These are phyloP conservation scores for Leccinum variabile DNA, from an alignment of 1,284 basidiomycete species.

Conservation along the genomic window DNA sequence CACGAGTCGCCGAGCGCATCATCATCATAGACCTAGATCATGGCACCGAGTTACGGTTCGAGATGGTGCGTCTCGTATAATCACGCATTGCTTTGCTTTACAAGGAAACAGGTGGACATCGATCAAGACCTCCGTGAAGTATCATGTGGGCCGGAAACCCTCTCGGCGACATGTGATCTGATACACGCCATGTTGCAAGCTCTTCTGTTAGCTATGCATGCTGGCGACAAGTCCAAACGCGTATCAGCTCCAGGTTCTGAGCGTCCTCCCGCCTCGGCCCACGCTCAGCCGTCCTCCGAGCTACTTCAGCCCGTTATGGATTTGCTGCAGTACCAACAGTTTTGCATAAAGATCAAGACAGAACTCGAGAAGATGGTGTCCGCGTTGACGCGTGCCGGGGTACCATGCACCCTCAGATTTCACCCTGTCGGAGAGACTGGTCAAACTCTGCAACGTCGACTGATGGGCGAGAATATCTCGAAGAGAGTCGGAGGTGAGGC, in stretches of 20 bases:
- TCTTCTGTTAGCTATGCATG: constrained; percentile 65
- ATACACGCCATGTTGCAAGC: constrained; percentile 63
- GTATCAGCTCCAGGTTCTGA: constrained; percentile 40
- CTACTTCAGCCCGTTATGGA: constrained; percentile 72
- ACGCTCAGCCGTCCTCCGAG: constrained; percentile 33
- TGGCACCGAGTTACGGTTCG: constrained; percentile 65
- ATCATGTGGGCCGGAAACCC: constrained; percentile 12
- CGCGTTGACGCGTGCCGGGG: constrained; percentile 53
- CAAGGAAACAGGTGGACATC: constrained; percentile 34
- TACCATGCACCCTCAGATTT: constrained; percentile 59
- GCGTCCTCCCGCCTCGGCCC: constrained; percentile 9
- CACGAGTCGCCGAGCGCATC: constrained; percentile 71
- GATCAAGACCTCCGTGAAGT: constrained; percentile 19
- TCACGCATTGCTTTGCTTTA: constrained; percentile 12
- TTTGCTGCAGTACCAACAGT: constrained; percentile 71
- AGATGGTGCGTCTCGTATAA: constrained; percentile 27
- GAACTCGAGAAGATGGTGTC: constrained; percentile 54
- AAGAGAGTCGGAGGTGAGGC: constrained; percentile 64
- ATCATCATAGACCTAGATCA: constrained; percentile 73
- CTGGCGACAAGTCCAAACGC: constrained; percentile 49
- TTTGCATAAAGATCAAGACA: constrained; percentile 58
- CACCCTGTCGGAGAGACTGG: constrained; percentile 68
- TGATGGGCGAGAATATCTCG: constrained; percentile 32
- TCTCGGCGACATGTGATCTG: constrained; percentile 61
- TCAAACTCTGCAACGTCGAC: constrained; percentile 41